These are phyloP conservation scores for Polysphondylium violaceum DNA, from an alignment of 78 protist species.

Conservation along the genomic window DNA sequence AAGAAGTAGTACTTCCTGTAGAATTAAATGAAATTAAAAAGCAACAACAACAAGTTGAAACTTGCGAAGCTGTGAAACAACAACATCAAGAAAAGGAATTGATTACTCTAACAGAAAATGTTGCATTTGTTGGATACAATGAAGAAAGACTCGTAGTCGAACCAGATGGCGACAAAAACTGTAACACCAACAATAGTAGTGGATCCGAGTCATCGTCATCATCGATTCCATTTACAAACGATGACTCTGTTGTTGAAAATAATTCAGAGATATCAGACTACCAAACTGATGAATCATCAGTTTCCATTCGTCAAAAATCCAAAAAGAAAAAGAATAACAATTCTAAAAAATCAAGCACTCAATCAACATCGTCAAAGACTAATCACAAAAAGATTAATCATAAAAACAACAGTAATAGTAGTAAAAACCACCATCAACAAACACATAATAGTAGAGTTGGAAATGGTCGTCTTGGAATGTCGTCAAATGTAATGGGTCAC, in stretches of 20 bases:
- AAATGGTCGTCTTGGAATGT: background rate
- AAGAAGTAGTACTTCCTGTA: background rate
- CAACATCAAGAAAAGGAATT: background rate
- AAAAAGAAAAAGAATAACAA: background rate
- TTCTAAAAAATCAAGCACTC: background rate
- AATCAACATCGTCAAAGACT: background rate
- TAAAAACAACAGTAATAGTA: background rate
- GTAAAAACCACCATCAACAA: conserved; percentile 11
- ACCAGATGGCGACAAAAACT: background rate
- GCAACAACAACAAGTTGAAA: background rate
- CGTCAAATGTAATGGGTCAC: background rate
- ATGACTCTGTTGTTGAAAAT: conserved; percentile 1
- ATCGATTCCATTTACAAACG: background rate
- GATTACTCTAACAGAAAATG: background rate
- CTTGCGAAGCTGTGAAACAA: background rate
- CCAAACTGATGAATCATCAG: conserved; percentile 12
- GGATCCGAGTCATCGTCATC: too few relatives aligned
- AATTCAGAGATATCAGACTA: conserved; percentile 14
- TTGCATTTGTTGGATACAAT: background rate
- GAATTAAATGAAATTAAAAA: background rate
- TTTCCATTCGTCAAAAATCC: background rate
- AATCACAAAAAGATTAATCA: background rate
- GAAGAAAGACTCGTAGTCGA: background rate
- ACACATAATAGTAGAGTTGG: background rate
- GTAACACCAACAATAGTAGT: background rate